phyloP scores from a whole-genome alignment of 176 grass and related monocot species.

The Zizania latifolia region DNA sequence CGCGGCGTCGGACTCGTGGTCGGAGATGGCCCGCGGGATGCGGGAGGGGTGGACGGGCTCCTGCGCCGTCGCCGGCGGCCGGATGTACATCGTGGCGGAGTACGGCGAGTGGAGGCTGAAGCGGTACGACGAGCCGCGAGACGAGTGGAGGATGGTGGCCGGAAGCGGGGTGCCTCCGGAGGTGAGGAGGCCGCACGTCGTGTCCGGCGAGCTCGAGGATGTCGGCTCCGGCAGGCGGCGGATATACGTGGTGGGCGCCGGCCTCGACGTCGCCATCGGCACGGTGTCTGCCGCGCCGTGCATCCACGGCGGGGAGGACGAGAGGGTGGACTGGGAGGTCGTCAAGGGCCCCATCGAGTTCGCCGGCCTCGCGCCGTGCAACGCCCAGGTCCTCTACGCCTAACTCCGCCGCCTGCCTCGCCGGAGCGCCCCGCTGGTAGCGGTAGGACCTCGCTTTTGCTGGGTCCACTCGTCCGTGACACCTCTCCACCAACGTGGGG shows the following conservation, averaged over 20 bases:
- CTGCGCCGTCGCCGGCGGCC: slow-evolving; percentile 54
- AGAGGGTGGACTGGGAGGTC: slow-evolving; percentile 80
- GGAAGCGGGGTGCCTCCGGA: slow-evolving; percentile 59
- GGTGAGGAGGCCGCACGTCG: slow-evolving; percentile 59
- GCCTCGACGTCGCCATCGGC: slow-evolving; percentile 69
- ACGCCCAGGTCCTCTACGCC: slow-evolving; percentile 70
- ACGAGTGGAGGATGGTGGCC: slow-evolving; percentile 58
- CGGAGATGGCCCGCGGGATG: slow-evolving; percentile 81
- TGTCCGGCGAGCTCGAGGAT: slow-evolving; percentile 45
- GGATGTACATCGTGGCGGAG: slow-evolving; percentile 82
- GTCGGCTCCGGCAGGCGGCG: neutral
- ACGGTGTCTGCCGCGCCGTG: neutral
- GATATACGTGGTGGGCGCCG: slow-evolving; percentile 75
- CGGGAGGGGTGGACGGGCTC: slow-evolving; percentile 93
- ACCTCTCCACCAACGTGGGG: neutral
- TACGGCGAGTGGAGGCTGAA: slow-evolving; percentile 86
- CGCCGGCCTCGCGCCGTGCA: slow-evolving; percentile 64
- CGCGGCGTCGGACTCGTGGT: slow-evolving; percentile 57
- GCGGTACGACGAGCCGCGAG: slow-evolving; percentile 50
- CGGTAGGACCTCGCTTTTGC: neutral
- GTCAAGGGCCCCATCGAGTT: slow-evolving; percentile 76
- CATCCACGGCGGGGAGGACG: slow-evolving; percentile 10
- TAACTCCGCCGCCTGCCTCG: slow-evolving; percentile 9
- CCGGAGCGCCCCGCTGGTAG: neutral
- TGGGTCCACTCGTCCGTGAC: neutral